These are phyloP conservation scores for Diplodia scrobiculata DNA, from an alignment of 2,329 filamentous ascomycete species.

Conservation along the genomic window DNA sequence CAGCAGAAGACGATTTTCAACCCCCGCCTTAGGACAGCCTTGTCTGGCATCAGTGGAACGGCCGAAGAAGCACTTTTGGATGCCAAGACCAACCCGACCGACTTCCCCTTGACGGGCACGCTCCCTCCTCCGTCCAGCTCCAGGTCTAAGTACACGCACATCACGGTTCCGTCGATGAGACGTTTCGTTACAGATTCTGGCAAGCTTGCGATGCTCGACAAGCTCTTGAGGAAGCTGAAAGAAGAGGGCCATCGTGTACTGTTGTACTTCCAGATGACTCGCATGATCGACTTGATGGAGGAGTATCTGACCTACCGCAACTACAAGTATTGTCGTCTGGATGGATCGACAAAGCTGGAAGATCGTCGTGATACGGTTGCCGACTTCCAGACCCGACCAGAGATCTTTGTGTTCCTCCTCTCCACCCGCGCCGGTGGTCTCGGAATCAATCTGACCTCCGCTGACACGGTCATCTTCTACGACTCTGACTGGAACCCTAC, in stretches of 20 bases:
- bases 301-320: slow-evolving; percentile 98
- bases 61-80: slow-evolving; percentile 76
- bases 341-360: slow-evolving; percentile 95
- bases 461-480: slow-evolving; percentile 99
- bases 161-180: slow-evolving; percentile 91
- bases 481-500: slow-evolving; percentile 99
- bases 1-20: slow-evolving; percentile 79
- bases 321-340: slow-evolving; percentile 96
- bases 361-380: slow-evolving; percentile 94
- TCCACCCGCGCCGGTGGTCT: slow-evolving; percentile 96
- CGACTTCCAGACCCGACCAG: slow-evolving; percentile 90
- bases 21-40: slow-evolving; percentile 67
- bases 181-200: slow-evolving; percentile 97
- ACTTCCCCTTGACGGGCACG: slow-evolving; percentile 65
- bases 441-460: slow-evolving; percentile 94
- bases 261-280: slow-evolving; percentile 99
- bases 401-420: slow-evolving; percentile 95
- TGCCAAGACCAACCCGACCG: slow-evolving; percentile 66
- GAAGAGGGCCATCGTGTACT: slow-evolving; percentile 89
- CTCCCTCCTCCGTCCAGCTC: slow-evolving; percentile 78
- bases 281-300: slow-evolving; percentile 99
- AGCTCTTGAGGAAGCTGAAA: slow-evolving; percentile 85
- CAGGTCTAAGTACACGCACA: slow-evolving; percentile 84
- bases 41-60: slow-evolving; percentile 66
- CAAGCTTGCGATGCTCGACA: slow-evolving; percentile 88